Evolutionary conservation across 768 basidiomycete species (phyloP).

Genomic region (Rhodocollybia butyracea): DNA sequence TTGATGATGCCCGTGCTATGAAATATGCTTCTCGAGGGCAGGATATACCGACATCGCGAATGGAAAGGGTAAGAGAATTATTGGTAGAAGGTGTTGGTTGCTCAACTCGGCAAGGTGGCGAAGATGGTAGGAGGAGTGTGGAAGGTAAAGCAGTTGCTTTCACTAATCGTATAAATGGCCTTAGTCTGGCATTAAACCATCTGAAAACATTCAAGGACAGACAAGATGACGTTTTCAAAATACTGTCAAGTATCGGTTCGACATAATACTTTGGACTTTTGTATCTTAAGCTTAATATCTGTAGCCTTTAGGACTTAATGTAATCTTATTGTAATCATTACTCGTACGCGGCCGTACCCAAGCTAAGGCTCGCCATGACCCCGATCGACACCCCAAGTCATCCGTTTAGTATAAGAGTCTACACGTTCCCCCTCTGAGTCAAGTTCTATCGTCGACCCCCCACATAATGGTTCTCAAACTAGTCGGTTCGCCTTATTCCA

Average conservation of each 20-base stretch:
- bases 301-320: too few species aligned
- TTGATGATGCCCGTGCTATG: slow-evolving; percentile 56
- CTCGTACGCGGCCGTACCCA: background rate
- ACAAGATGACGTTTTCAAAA: slow-evolving; percentile 67
- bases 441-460: too few species aligned
- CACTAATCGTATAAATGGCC: slow-evolving; percentile 72
- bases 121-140: slow-evolving; percentile 43
- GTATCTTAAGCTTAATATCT: too few species aligned
- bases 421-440: too few species aligned
- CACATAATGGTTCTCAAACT: slow-evolving; percentile 49
- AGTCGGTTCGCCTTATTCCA: slow-evolving; percentile 37
- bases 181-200: slow-evolving; percentile 68
- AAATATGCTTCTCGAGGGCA: slow-evolving; percentile 30
- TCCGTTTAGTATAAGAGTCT: too few species aligned
- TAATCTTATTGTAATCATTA: too few species aligned
- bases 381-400: too few species aligned
- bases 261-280: background rate
- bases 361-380: too few species aligned
- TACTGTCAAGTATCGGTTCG: slow-evolving; percentile 49
- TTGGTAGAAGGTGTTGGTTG: slow-evolving; percentile 59
- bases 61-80: slow-evolving; percentile 59
- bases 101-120: slow-evolving; percentile 23
- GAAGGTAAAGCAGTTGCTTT: slow-evolving; percentile 69
- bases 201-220: slow-evolving; percentile 70
- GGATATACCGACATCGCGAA: slow-evolving; percentile 35